These are phyloP conservation scores for Beauveria varroae DNA, from an alignment of 2,329 filamentous ascomycete genomes.

Conservation along the genomic window DNA sequence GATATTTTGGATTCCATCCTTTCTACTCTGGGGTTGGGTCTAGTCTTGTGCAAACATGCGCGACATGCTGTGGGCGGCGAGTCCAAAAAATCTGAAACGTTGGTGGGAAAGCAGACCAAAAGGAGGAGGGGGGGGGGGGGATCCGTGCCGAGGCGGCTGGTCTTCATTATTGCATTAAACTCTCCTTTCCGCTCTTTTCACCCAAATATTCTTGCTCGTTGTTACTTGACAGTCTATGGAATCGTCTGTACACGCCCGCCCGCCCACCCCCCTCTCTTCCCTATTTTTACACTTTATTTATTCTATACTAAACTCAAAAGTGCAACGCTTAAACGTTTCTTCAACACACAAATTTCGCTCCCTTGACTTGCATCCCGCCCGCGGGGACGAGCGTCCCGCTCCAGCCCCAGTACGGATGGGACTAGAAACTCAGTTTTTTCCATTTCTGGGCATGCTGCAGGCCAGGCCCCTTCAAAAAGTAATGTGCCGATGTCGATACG, in stretches of 20 bases:
- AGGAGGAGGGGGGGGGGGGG: background rate
- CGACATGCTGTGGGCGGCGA: background rate
- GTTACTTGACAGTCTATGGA: too few relatives aligned
- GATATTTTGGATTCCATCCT: too few relatives aligned
- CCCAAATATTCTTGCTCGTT: background rate
- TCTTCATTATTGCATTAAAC: background rate
- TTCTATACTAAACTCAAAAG: background rate
- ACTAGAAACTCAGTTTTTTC: slow-evolving; percentile 2
- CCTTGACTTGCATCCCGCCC: background rate
- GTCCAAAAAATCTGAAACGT: slow-evolving; percentile 9
- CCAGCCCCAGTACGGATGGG: background rate
- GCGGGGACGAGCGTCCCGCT: slow-evolving; percentile 3
- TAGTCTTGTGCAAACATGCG: background rate
- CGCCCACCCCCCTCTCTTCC: too few relatives aligned
- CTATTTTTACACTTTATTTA: background rate
- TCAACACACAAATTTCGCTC: background rate
- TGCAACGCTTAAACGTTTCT: background rate
- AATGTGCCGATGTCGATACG: slow-evolving; percentile 2
- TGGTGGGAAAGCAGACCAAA: background rate
- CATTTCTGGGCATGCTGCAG: background rate
- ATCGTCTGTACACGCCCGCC: background rate
- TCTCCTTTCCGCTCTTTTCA: background rate
- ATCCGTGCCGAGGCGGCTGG: slow-evolving; percentile 7
- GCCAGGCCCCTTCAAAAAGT: background rate
- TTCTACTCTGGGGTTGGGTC: background rate